A percentile compares a stretch with the other conserved stretches of the same genome.
Evolutionary conservation across 2,329 filamentous ascomycete species (phyloP).

Genomic region (Didymella glomerata): DNA sequence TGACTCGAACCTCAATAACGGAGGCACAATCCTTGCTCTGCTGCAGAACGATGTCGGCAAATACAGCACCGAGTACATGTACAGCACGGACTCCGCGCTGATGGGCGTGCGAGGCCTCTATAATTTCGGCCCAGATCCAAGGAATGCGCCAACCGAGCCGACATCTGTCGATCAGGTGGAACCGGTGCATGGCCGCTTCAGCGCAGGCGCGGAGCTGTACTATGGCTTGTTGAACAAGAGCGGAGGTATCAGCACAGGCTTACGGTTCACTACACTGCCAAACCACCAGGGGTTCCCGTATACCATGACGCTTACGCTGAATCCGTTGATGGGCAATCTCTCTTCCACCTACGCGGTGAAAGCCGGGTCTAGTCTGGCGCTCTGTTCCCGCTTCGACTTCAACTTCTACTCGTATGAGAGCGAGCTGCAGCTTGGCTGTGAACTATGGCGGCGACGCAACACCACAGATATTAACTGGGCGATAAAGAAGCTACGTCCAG

Average conservation of each 20-base stretch:
- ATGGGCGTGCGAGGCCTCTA: slow-evolving; percentile 89
- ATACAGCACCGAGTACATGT: slow-evolving; percentile 88
- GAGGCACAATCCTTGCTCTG: slow-evolving; percentile 76
- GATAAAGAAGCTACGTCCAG: slow-evolving; percentile 53
- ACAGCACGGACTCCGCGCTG: slow-evolving; percentile 89
- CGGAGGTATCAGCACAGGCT: slow-evolving; percentile 86
- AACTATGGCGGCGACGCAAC: slow-evolving; percentile 78
- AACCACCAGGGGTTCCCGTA: slow-evolving; percentile 85
- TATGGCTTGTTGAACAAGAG: slow-evolving; percentile 96
- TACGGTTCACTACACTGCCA: slow-evolving; percentile 88
- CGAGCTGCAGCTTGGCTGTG: slow-evolving; percentile 88
- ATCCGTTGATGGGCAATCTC: slow-evolving; percentile 92
- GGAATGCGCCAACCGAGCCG: slow-evolving; percentile 41
- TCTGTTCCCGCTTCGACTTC: slow-evolving; percentile 93
- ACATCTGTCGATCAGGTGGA: slow-evolving; percentile 49
- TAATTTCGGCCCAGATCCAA: slow-evolving; percentile 84
- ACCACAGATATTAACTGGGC: slow-evolving; percentile 56
- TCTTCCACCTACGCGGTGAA: slow-evolving; percentile 91
- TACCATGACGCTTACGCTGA: slow-evolving; percentile 90
- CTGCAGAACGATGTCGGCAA: slow-evolving; percentile 85
- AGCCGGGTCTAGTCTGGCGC: slow-evolving; percentile 80
- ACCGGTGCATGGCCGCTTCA: slow-evolving; percentile 81
- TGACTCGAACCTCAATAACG: slow-evolving; percentile 73
- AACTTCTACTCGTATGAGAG: slow-evolving; percentile 99
- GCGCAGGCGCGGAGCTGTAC: slow-evolving; percentile 90